Conservation (phyloP, 1,284 basidiomycete species). For the Earliella scabrosa region DNA sequence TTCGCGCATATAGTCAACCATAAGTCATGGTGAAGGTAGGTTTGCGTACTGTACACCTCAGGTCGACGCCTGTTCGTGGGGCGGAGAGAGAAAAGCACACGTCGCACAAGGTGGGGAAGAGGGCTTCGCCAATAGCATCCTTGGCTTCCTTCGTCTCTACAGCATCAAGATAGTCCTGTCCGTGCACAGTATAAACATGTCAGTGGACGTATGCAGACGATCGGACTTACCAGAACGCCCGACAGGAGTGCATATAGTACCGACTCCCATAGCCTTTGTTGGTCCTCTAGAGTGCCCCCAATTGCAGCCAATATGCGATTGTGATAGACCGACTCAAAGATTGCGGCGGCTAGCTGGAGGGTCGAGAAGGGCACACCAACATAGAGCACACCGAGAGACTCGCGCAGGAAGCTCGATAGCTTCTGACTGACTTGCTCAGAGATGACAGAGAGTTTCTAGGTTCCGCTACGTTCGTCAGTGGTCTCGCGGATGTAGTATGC, state of each 20-base stretch:
- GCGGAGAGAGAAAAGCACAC: conserved; percentile 36
- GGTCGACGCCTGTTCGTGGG: conserved; percentile 30
- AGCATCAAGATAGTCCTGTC: conserved; percentile 33
- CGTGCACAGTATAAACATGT: background rate
- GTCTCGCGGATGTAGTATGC: background rate
- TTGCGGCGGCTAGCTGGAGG: conserved; percentile 31
- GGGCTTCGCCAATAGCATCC: conserved; percentile 29
- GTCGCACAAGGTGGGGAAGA: conserved; percentile 35
- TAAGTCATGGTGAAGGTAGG: background rate
- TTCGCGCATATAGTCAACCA: conserved; percentile 14
- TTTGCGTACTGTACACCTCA: conserved; percentile 34
- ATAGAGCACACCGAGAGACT: conserved; percentile 34
- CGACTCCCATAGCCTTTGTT: conserved; percentile 33
- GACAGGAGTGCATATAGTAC: conserved; percentile 34
- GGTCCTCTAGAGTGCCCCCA: conserved; percentile 22
- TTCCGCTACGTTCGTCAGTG: background rate
- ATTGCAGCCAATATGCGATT: conserved; percentile 32
- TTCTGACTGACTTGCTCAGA: conserved; percentile 23
- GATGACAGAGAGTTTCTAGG: conserved; percentile 29
- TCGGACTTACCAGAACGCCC: conserved; percentile 36
- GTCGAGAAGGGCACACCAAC: conserved; percentile 25
- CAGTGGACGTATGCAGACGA: background rate
- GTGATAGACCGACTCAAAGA: conserved; percentile 33
- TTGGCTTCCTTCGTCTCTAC: conserved; percentile 27
- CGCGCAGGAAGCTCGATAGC: conserved; percentile 30